Evolutionary conservation across 176 grass and related monocot genomes (phyloP).

Genomic region (Lolium multiflorum): DNA sequence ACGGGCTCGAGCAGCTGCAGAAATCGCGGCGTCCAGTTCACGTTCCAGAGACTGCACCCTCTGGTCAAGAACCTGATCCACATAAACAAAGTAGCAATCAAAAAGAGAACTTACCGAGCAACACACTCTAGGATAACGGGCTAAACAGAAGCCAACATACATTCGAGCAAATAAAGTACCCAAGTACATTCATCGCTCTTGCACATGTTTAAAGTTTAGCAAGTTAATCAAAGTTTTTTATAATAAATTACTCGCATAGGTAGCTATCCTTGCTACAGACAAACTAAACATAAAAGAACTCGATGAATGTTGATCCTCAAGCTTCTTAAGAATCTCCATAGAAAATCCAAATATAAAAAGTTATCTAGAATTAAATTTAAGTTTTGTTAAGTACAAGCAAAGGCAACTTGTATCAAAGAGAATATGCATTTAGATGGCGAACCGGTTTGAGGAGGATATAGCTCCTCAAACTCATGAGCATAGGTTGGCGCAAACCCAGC

Average conservation of each 20-base stretch:
- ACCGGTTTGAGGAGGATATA: background rate
- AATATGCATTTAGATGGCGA: background rate
- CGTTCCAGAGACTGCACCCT: constrained; percentile 91
- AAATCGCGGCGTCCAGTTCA: constrained; percentile 89
- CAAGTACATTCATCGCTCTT: background rate
- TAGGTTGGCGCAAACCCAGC: background rate
- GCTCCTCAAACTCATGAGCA: background rate
- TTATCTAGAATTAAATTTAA: no score
- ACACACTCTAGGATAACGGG: background rate
- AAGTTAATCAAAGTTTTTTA: background rate
- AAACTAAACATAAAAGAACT: background rate
- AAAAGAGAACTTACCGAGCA: background rate
- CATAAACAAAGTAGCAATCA: background rate
- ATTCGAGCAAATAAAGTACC: background rate
- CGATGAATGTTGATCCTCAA: background rate
- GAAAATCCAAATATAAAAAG: background rate
- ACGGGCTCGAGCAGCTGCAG: constrained; percentile 86
- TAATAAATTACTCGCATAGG: background rate
- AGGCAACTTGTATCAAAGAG: background rate
- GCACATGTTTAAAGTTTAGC: background rate
- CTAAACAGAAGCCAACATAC: background rate
- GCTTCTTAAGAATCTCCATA: background rate
- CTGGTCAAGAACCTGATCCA: constrained; percentile 73
- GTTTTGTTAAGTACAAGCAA: background rate
- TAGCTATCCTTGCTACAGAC: background rate